A percentile compares a stretch with the other conserved stretches of the same genome.
Conservation (phyloP, 257 asterid species). For the Verbena officinalis region DNA sequence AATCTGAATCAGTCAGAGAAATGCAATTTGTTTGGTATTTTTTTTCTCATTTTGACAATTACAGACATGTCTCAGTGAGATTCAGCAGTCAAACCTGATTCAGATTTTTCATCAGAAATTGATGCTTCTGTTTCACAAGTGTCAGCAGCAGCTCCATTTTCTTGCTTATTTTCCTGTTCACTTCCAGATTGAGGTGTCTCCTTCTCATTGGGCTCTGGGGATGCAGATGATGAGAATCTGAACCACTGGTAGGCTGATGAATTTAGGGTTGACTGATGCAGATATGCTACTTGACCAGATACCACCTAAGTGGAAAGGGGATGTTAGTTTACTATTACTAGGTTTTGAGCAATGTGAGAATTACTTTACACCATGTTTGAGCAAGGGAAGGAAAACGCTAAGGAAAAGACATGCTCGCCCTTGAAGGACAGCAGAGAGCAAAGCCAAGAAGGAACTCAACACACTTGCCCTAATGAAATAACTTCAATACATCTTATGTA, state of each 20-base stretch:
- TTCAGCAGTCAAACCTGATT: slow-evolving; percentile 55
- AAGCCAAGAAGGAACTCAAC: neutral
- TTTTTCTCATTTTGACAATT: slow-evolving; percentile 31
- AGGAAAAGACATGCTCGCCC: neutral
- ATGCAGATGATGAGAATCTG: slow-evolving; percentile 70
- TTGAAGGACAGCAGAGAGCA: neutral
- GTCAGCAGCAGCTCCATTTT: slow-evolving; percentile 32
- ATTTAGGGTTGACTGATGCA: slow-evolving; percentile 43
- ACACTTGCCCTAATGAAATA: neutral
- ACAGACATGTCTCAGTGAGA: slow-evolving; percentile 24
- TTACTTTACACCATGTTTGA: neutral
- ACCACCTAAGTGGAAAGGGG: slow-evolving; percentile 41
- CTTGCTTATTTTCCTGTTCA: slow-evolving; percentile 35
- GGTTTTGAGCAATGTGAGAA: neutral
- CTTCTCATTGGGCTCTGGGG: slow-evolving; percentile 56
- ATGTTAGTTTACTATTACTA: neutral
- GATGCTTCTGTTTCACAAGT: slow-evolving; percentile 42
- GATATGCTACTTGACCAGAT: slow-evolving; percentile 45
- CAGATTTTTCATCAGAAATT: slow-evolving; percentile 43
- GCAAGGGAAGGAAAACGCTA: too few relatives aligned
- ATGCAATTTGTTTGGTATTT: slow-evolving; percentile 43
- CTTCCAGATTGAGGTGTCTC: slow-evolving; percentile 47
- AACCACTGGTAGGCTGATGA: slow-evolving; percentile 52
- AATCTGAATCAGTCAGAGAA: slow-evolving; percentile 44
- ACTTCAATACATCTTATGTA: neutral